Base-by-base conservation (phyloP, 495 filamentous ascomycete species). In the Aspergillus nanangensis region DNA sequence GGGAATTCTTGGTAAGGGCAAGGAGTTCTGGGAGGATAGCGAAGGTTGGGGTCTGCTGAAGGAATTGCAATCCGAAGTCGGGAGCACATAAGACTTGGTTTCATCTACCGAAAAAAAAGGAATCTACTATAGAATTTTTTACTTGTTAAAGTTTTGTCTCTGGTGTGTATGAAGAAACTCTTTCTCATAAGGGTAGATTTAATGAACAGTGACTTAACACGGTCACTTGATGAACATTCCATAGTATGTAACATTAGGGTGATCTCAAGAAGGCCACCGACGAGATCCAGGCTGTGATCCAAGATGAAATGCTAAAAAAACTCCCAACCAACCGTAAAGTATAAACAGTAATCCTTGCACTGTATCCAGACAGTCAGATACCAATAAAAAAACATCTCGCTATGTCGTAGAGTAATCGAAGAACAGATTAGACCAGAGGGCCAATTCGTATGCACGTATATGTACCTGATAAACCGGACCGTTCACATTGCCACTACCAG, bases 1-100 rank as follows among this genome's bases (percentile, higher is more conserved):
- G 32, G 86, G 85, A 18, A 79, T 96, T 5, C 69, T 90, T 68
- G 86, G 90, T 0, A 87, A 84, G 59, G 92, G 81, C 11, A 95
- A 82, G 68, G 83, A 87, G 51, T 76, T 63, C 4, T 96, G 90
- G 89, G 90, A 94, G 67, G 88, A 74, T 2, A 84, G 74, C 33
- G 69, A 76, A 44, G 86, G 78, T 46, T 96, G 83, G 83, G 71
- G 75, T 40, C 74, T 60, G 39, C 61, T 97, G 63, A 63, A 74
- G 60, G 75, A 65, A 45, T 45, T 74, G 56, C 69, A 71, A 51
- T 41, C 37, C 33, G 70, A 74, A 43, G 63, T 72, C 34, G 52
- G 56, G 8, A 51, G 50, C 40, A 44, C 32, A 41, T 59, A 54
- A 34, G 19, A 38, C 11, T 19, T 32, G 32, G 11, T 34, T 5